Base-by-base conservation (phyloP, 164 flowering plant genomes). In the Macadamia integrifolia region DNA sequence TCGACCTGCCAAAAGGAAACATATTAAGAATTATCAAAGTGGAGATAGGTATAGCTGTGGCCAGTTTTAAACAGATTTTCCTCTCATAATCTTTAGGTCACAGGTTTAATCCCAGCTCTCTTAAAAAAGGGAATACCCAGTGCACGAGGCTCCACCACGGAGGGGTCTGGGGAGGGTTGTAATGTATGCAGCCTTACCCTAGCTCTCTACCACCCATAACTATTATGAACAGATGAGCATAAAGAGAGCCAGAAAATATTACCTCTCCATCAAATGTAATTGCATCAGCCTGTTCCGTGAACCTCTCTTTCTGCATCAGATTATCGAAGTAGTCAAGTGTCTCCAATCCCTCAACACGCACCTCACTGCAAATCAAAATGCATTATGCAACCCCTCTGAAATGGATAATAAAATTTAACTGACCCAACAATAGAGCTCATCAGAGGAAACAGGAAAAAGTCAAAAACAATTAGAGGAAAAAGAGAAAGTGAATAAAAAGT, bases 211-310 rank as follows among this genome's bases (percentile, higher is more conserved):
- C 30, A 17, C 60, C 55, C 29, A 64, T 2, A 48, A 46, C 6
- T 46, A 8, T 8, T 11, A 46, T 46, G 50, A 4, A 46, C 50
- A 46, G 50, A 46, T 35, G 40, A 5, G 40, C 40, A 2, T 28
- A 65, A 28, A 52, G 40, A 31, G 14, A 64, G 43, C 58, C 40
- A 46, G 23, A 46, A 18, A 67, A 17, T 50, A 71, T n/a, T 82
- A 93, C 98, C 95, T 90, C 92, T 9, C 83, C 86, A 66, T 93
- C 98, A 79, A 93, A 86, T n/a, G 98, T 93, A 61, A 93, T 78
- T 46, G 98, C 96, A 84, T 93, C 96, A 48, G 90, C 91, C 69
- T 93, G 95, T 77, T 93, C 96, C 3, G 98, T 93, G 77, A 72
- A 83, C 76, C 96, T 79, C 66, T 84, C 81, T 77, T 77, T 79